Conservation (phyloP, 2,329 filamentous ascomycete species). For the Exophiala mesophila region DNA sequence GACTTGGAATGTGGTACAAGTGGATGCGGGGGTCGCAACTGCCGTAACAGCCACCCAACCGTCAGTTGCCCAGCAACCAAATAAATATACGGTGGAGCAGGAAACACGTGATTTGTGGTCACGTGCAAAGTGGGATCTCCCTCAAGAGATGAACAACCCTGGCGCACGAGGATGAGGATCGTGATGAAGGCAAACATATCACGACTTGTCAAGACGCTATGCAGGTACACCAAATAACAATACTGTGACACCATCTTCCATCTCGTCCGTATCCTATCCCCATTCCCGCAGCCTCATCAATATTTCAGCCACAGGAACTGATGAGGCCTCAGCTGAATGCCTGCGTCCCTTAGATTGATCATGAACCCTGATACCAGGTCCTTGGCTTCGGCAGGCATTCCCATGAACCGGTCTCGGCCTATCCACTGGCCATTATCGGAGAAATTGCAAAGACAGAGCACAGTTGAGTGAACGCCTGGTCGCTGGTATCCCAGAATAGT, state of each 20-base stretch:
- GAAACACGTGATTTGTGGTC: too few species aligned
- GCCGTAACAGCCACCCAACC: too few species aligned
- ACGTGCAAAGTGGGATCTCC: too few species aligned
- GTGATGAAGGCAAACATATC: too few species aligned
- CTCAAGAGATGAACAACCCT: too few species aligned
- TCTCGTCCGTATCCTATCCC: too few species aligned
- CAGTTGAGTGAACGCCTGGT: slow-evolving; percentile 15
- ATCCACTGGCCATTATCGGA: slow-evolving; percentile 23
- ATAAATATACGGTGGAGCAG: neutral
- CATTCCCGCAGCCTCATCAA: too few species aligned
- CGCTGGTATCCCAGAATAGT: slow-evolving; percentile 24
- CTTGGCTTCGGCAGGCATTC: slow-evolving; percentile 17
- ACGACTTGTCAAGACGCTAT: too few species aligned
- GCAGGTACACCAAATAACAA: too few species aligned
- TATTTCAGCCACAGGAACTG: slow-evolving; percentile 24
- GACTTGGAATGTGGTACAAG: neutral
- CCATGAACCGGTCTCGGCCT: slow-evolving; percentile 23
- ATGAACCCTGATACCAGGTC: slow-evolving; percentile 21
- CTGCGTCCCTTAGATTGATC: slow-evolving; percentile 22
- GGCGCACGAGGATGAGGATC: too few species aligned
- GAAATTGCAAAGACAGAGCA: slow-evolving; percentile 26
- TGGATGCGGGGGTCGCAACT: neutral
- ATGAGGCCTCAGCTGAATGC: slow-evolving; percentile 22
- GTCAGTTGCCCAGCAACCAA: neutral
- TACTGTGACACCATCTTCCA: too few species aligned